Evolutionary conservation across 1,284 basidiomycete genomes (phyloP), one percentile per base, ranked within the genome.

Genomic region (Microbotryum silenes-acaulis): DNA sequence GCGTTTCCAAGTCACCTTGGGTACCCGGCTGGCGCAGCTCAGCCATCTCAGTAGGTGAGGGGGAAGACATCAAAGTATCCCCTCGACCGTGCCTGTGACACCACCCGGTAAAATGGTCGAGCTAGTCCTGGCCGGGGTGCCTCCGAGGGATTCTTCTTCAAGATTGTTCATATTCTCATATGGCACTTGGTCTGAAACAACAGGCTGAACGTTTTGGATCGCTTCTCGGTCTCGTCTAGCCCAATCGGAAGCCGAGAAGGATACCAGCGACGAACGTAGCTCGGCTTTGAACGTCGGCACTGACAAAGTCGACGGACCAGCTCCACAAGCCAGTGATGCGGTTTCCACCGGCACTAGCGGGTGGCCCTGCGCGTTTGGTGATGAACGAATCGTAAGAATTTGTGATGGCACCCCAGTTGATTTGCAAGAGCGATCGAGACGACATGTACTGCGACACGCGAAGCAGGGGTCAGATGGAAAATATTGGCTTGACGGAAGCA

Each of bases 241-340:
- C 67, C 9, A 69, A 51, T 31, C 67, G 51, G 8, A 69, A 51
- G 3, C 71, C 71, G 18, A 72, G 50, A 31, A 62, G 48, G 2
- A 72, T 52, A 1, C 71, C 71, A 18, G 67, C 65, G 8, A 67
- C 63, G 27, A 72, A 71, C n/a, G 70, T 70, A 45, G 70, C 70
- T 12, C 71, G 48, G 33, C 61, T 57, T 56, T 71, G 71, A 1
- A 72, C 58, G 60, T 72, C 64, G 23, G 71, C 71, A 14, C 57
- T 49, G 20, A 72, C 62, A 49, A 72, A 72, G 54, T 72, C 70
- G 42, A 72, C 51, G 56, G 66, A 70, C 46, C 60, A 57, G 23
- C 31, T 52, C 48, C 65, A 57, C 7, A 70, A 20, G n/a, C 67
- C 50, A 18, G 31, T 49, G 21, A 64, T 20, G 20, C 69, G 60